Percentiles rank a stretch among this genome's conserved stretches.
These are phyloP conservation scores for Pyrenula massariospora DNA, from an alignment of 495 filamentous ascomycete genomes.

Conservation along the genomic window DNA sequence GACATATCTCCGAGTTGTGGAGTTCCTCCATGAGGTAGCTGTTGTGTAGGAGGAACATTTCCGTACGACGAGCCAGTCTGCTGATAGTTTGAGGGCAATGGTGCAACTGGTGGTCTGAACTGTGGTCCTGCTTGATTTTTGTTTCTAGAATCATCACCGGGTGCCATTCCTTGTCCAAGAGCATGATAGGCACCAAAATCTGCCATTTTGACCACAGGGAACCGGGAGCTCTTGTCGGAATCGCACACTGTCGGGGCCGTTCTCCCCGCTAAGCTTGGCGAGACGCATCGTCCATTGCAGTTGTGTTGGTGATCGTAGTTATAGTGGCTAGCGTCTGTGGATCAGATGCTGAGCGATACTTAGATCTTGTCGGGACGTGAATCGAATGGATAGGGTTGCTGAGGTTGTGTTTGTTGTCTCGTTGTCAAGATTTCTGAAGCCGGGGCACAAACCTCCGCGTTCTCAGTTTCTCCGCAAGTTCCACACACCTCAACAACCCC, in stretches of 20 bases:
- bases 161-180: conserved; percentile 39
- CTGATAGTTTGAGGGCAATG: conserved; percentile 46
- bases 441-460: background rate
- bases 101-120: conserved; percentile 25
- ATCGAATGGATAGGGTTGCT: too few relatives aligned
- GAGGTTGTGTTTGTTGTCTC: background rate
- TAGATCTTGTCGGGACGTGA: too few relatives aligned
- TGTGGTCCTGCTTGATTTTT: conserved; percentile 44
- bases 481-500: too few relatives aligned
- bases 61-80: conserved; percentile 41
- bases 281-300: background rate
- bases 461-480: background rate
- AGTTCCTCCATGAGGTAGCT: conserved; percentile 32
- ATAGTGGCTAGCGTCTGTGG: too few relatives aligned
- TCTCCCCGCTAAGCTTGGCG: background rate
- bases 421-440: background rate
- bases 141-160: conserved; percentile 55
- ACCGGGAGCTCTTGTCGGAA: background rate
- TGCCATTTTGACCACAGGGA: conserved; percentile 42
- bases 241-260: background rate
- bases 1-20: conserved; percentile 19
- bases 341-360: too few relatives aligned
- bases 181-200: conserved; percentile 70
- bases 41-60: conserved; percentile 23
- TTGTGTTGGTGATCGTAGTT: background rate